Evolutionary conservation across 352 stramenopile genomes (phyloP).

Genomic region (Phytopythium boreale): DNA sequence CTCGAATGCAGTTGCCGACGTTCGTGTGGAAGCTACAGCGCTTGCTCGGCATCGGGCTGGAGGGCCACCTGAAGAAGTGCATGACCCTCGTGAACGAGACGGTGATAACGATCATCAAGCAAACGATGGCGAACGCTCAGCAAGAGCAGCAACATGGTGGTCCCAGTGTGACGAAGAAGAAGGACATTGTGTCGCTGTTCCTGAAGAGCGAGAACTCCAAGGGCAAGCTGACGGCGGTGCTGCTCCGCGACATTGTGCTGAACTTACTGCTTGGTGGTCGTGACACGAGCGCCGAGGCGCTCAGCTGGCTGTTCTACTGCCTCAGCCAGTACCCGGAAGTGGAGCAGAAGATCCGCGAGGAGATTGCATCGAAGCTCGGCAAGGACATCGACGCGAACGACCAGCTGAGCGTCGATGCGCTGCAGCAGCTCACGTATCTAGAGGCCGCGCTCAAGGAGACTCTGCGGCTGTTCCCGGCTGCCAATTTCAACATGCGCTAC

Average conservation of each 20-base stretch:
- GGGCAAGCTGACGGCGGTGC: conserved; percentile 12
- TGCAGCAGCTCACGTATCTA: conserved; percentile 4
- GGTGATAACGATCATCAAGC: conserved; percentile 15
- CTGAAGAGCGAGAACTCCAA: conserved; percentile 16
- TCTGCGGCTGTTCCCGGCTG: conserved; percentile 8
- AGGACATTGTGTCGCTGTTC: conserved; percentile 14
- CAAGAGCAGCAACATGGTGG: conserved; percentile 2
- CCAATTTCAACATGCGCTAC: conserved; percentile 32
- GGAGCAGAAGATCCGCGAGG: conserved; percentile 28
- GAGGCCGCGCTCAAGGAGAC: conserved; percentile 10
- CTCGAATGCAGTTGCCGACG: conserved; percentile 10
- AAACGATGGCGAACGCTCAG: conserved; percentile 13
- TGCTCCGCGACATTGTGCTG: conserved; percentile 65
- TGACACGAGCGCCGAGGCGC: conserved; percentile 57
- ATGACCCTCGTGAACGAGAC: conserved; percentile 17
- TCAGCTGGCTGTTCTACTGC: conserved; percentile 66
- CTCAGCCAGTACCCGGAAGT: conserved; percentile 49
- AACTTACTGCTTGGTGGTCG: conserved; percentile 66
- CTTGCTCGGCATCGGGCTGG: conserved; percentile 25
- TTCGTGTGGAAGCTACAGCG: conserved; percentile 32
- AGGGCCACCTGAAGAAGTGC: conserved; percentile 21
- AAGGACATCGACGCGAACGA: conserved; percentile 9
- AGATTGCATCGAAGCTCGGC: conserved; percentile 9
- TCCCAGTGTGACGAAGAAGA: conserved; percentile 5
- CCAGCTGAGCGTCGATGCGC: neutral